These are phyloP conservation scores for Simplicillium sp. DNA, from an alignment of 2,329 filamentous ascomycete genomes.

Conservation along the genomic window DNA sequence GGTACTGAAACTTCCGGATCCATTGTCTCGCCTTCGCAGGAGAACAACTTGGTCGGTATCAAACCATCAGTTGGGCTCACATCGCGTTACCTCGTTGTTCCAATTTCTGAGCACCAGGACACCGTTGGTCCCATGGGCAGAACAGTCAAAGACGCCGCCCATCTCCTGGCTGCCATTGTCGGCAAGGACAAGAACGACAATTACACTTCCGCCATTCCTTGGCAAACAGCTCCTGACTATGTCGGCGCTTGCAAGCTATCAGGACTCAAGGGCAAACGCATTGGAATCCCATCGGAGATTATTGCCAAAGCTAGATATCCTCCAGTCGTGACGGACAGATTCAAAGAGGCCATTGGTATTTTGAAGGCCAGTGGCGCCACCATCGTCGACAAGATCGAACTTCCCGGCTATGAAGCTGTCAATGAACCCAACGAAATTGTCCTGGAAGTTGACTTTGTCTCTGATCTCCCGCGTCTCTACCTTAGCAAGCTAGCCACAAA, in stretches of 20 bases:
- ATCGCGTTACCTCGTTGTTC: slow-evolving; percentile 53
- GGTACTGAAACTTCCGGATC: slow-evolving; percentile 51
- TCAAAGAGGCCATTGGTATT: slow-evolving; percentile 42
- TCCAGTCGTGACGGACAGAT: slow-evolving; percentile 30
- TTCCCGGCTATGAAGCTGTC: slow-evolving; percentile 38
- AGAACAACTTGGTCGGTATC: slow-evolving; percentile 57
- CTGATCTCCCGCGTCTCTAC: slow-evolving; percentile 41
- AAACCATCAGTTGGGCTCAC: slow-evolving; percentile 60
- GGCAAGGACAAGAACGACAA: slow-evolving; percentile 53
- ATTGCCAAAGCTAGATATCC: slow-evolving; percentile 22
- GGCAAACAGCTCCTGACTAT: slow-evolving; percentile 43
- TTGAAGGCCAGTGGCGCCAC: slow-evolving; percentile 47
- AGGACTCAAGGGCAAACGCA: slow-evolving; percentile 45
- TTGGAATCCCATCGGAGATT: slow-evolving; percentile 55
- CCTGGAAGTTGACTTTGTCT: slow-evolving; percentile 46
- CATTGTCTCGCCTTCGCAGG: slow-evolving; percentile 44
- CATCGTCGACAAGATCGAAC: slow-evolving; percentile 46
- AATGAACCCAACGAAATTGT: slow-evolving; percentile 40
- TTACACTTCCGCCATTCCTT: slow-evolving; percentile 52
- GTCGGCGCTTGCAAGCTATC: slow-evolving; percentile 44
- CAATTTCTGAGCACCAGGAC: slow-evolving; percentile 56
- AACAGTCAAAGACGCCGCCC: slow-evolving; percentile 56
- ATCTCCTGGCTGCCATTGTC: slow-evolving; percentile 53
- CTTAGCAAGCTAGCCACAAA: slow-evolving; percentile 45
- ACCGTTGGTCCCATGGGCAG: slow-evolving; percentile 56